Evolutionary conservation across 768 basidiomycete genomes (phyloP).

Genomic region (Hortiboletus campestris): DNA sequence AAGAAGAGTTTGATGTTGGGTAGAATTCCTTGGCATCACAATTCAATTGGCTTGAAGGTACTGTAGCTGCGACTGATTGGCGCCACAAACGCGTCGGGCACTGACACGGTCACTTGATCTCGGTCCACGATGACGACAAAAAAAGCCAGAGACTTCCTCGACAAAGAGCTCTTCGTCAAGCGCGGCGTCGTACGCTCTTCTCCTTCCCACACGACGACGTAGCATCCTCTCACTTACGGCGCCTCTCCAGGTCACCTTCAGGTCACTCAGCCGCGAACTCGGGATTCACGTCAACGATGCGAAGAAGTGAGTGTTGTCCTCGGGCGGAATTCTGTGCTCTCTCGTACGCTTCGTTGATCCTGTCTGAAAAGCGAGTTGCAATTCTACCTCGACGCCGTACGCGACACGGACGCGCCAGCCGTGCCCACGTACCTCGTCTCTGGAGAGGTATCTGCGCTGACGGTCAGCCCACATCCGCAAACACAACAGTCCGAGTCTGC

Average conservation of each 20-base stretch:
- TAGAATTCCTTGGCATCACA: too few relatives aligned
- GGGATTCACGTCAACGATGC: slow-evolving; percentile 73
- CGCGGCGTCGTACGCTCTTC: slow-evolving; percentile 40
- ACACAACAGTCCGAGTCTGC: slow-evolving; percentile 9
- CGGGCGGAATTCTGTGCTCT: background rate
- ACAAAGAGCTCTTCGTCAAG: slow-evolving; percentile 46
- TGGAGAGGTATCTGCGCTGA: slow-evolving; percentile 45
- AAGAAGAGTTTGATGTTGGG: too few relatives aligned
- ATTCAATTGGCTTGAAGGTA: background rate
- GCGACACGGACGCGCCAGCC: slow-evolving; percentile 28
- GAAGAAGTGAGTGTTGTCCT: slow-evolving; percentile 53
- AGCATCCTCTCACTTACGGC: background rate
- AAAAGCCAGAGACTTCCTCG: slow-evolving; percentile 39
- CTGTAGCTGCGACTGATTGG: too few relatives aligned
- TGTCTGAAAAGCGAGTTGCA: slow-evolving; percentile 55
- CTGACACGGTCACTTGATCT: background rate
- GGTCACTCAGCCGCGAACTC: slow-evolving; percentile 69
- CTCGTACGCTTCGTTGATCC: background rate
- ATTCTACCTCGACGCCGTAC: slow-evolving; percentile 48
- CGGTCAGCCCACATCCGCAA: background rate
- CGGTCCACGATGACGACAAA: slow-evolving; percentile 28
- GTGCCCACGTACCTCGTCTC: slow-evolving; percentile 71
- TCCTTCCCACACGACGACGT: background rate
- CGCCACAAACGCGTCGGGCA: slow-evolving; percentile 15
- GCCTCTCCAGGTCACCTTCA: slow-evolving; percentile 66